These are phyloP conservation scores for Phytophthora chlamydospora DNA, from an alignment of 352 stramenopile genomes.

Conservation along the genomic window DNA sequence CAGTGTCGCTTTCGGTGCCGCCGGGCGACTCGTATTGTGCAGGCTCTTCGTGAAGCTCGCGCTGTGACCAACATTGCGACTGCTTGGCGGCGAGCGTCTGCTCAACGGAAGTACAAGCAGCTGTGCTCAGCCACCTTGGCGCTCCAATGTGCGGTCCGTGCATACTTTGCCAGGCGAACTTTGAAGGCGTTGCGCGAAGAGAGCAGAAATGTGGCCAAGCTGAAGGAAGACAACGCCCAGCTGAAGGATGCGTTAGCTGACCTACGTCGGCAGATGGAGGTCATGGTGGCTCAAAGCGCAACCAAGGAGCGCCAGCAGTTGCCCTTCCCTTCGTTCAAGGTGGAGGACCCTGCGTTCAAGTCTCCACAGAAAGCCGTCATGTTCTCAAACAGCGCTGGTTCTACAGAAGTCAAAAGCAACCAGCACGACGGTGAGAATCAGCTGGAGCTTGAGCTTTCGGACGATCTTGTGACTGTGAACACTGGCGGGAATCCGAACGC, in stretches of 20 bases:
- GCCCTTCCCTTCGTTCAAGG: conserved; percentile 22
- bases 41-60: conserved; percentile 47
- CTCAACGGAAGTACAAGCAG: conserved; percentile 38
- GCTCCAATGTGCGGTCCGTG: conserved; percentile 64
- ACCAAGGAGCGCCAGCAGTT: conserved; percentile 24
- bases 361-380: conserved; percentile 27
- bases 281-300: conserved; percentile 41
- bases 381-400: conserved; percentile 8
- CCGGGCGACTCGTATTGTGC: conserved; percentile 35
- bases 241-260: conserved; percentile 67
- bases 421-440: conserved; percentile 36
- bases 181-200: conserved; percentile 61
- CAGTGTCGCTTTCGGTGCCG: conserved; percentile 63
- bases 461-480: conserved; percentile 19
- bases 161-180: conserved; percentile 40
- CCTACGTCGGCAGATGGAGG: conserved; percentile 62
- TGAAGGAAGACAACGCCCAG: conserved; percentile 78
- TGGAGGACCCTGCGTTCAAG: conserved; percentile 16
- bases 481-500: conserved; percentile 49
- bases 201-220: conserved; percentile 74
- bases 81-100: conserved; percentile 43
- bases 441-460: conserved; percentile 31
- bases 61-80: conserved; percentile 50
- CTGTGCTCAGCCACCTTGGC: conserved; percentile 42
- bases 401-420: conserved; percentile 27